Percentiles rank a stretch among this genome's conserved stretches.
Conservation (phyloP, 352 stramenopile species). For the Phytophthora ohioensis region DNA sequence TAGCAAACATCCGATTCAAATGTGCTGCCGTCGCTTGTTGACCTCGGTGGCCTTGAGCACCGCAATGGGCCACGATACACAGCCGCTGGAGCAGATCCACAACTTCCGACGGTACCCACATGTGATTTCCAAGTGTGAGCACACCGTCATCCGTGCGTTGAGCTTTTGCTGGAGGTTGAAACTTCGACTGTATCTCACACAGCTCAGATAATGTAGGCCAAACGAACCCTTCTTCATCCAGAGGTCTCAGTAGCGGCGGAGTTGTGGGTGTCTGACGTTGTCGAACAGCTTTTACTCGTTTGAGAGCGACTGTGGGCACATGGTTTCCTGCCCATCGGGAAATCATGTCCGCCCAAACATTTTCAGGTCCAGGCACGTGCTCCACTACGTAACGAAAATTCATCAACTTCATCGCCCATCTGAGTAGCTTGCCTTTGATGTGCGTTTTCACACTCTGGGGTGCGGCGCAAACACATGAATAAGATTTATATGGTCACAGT, state of each 20-base stretch:
- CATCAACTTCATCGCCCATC: background rate
- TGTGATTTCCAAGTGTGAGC: background rate
- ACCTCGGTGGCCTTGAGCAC: conserved; percentile 6
- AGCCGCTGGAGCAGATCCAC: background rate
- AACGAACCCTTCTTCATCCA: background rate
- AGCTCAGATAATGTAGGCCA: background rate
- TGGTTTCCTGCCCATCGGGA: too few relatives aligned
- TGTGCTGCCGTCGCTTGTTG: background rate
- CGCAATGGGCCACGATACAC: background rate
- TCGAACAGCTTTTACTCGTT: too few relatives aligned
- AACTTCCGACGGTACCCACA: background rate
- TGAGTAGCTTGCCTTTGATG: too few relatives aligned
- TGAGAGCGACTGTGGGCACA: too few relatives aligned
- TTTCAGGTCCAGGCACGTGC: background rate
- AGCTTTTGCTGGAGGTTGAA: too few relatives aligned
- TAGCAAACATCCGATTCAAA: background rate
- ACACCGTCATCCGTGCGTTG: background rate
- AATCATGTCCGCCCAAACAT: background rate
- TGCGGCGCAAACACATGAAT: too few relatives aligned
- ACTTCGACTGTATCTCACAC: background rate
- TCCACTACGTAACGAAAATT: background rate
- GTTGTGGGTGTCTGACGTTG: too few relatives aligned
- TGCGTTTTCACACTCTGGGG: too few relatives aligned
- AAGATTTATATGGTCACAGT: too few relatives aligned
- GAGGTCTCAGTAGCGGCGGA: background rate